Base-by-base conservation (phyloP, 257 asterid species). In the Solanum commersonii region DNA sequence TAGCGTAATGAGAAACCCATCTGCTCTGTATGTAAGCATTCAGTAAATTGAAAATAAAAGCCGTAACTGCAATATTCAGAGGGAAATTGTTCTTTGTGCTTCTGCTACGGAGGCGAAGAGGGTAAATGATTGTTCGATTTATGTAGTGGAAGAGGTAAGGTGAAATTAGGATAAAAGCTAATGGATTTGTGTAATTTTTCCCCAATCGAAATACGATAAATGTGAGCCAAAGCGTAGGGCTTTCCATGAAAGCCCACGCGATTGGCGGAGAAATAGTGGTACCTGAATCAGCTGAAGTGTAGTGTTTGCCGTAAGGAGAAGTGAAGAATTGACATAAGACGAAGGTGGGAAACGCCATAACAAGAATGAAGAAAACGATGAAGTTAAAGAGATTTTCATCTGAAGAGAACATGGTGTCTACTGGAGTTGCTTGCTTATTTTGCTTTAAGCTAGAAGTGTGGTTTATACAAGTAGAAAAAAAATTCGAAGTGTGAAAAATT, bases 241-340 rank as follows among this genome's bases (percentile, higher is more conserved):
- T 91, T 89, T 95, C 98, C 95, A 95, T 93, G 49, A 94, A 70
- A 83, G 83, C 92, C 98, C 98, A 95, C 60, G 96, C 98, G 10
- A 90, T 42, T 3, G 94, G 91, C 23, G 96, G 93, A 34, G 98
- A 91, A 70, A 95, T 90, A 14, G 92, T 31, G 79, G 93, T 95
- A 5, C 96, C 96, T 94, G 95, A 93, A 0, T 94, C 95, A 72
- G 27, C 14, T 44, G 78, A 87, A 27, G 93, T 94, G 88, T 71
- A 82, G 93, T 94, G 95, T 94, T 91, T 94, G 88, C 98, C 98
- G 85, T 94, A 88, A 1, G 98, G 93, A 76, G 96, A 92, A 90
- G 93, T 87, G 90, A 91, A 76, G 93, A 90, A 92, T 71, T 88
- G 93, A 87, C 91, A 92, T 72, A 96, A 87, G 88, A 94, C 10